Evolutionary conservation across 257 asterid species (phyloP).

Genomic region (Salvia splendens): DNA sequence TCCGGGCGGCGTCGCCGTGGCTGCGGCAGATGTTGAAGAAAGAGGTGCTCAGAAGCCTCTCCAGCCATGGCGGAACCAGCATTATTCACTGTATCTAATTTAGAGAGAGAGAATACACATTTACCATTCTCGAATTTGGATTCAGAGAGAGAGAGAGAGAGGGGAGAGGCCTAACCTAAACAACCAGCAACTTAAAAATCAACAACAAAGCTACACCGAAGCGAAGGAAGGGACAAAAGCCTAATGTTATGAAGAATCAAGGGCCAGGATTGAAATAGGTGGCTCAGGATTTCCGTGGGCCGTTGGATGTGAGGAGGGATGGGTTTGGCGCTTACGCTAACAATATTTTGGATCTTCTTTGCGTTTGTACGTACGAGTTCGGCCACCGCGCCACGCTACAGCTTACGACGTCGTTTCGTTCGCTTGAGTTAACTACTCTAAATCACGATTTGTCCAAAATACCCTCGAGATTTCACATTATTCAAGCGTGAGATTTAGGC

Average conservation of each 20-base stretch:
- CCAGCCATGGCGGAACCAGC: slow-evolving; percentile 93
- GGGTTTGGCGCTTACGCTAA: slow-evolving; percentile 55
- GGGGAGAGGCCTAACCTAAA: slow-evolving; percentile 63
- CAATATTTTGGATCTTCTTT: slow-evolving; percentile 12
- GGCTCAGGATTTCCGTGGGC: slow-evolving; percentile 40
- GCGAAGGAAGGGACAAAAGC: slow-evolving; percentile 42
- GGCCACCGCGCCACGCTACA: no score
- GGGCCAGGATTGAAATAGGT: slow-evolving; percentile 44
- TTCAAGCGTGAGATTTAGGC: slow-evolving; percentile 37
- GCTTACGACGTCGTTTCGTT: no score
- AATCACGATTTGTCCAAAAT: not conserved
- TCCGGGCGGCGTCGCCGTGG: slow-evolving; percentile 80
- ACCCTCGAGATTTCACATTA: slow-evolving; percentile 30
- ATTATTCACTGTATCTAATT: slow-evolving; percentile 21
- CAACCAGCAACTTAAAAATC: slow-evolving; percentile 80
- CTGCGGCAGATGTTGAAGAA: slow-evolving; percentile 75
- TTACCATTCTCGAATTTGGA: slow-evolving; percentile 42
- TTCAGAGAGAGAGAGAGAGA: slow-evolving; percentile 28
- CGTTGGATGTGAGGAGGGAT: slow-evolving; percentile 49
- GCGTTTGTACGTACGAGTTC: slow-evolving; percentile 67
- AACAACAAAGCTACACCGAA: slow-evolving; percentile 52
- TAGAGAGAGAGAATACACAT: not conserved
- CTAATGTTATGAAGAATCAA: slow-evolving; percentile 33
- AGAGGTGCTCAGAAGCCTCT: slow-evolving; percentile 52
- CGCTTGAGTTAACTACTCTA: slow-evolving; percentile 15